Base-by-base conservation (phyloP, 768 basidiomycete species). In the Porpolomopsis calyptriformis region DNA sequence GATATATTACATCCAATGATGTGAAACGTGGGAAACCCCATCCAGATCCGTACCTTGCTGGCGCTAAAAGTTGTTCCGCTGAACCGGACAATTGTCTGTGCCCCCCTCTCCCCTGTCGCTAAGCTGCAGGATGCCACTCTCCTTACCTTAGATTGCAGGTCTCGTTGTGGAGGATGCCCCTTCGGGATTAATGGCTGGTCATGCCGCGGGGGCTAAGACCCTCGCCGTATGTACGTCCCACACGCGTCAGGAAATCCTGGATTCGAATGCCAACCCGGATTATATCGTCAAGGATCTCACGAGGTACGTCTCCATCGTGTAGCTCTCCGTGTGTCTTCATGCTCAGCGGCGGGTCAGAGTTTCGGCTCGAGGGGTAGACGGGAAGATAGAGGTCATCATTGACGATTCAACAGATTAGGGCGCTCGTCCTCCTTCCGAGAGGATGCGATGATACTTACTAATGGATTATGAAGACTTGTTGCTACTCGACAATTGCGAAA, bases 91-190 rank as follows among this genome's bases (percentile, higher is more conserved):
- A 76, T 40, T 89, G 84, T 79, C 40, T 47, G 75, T 55, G 14
- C 3, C 14, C 7, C 6, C 19, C 41, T n/a, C n/a, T n/a, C n/a
- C n/a, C n/a, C n/a, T n/a, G n/a, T n/a, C n/a, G n/a, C n/a, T n/a
- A n/a, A n/a, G 23, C 25, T 25, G 19, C 24, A 25, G 8, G 16
- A 18, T 18, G 18, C 40, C 31, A 29, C 20, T 52, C 18, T 38
- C n/a, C 18, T 36, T 19, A 25, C 14, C 38, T 14, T 37, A 40
- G 23, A 33, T 7, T 25, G 44, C 52, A 88, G 85, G 85, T 55
- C 68, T 94, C 48, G 91, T 94, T 6, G 71, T 96, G 2, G 90
- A 93, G 55, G 92, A 96, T 56, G 90, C 92, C 1, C 83, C 89
- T 3, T 82, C 86, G 11, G 92, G 92, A 2, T 64, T 92, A 52